A percentile compares a stretch with the other conserved stretches of the same genome.
These are phyloP conservation scores for Borealophlyctis nickersoniae DNA, from an alignment of 192 early-diverging fungal species.

Conservation along the genomic window DNA sequence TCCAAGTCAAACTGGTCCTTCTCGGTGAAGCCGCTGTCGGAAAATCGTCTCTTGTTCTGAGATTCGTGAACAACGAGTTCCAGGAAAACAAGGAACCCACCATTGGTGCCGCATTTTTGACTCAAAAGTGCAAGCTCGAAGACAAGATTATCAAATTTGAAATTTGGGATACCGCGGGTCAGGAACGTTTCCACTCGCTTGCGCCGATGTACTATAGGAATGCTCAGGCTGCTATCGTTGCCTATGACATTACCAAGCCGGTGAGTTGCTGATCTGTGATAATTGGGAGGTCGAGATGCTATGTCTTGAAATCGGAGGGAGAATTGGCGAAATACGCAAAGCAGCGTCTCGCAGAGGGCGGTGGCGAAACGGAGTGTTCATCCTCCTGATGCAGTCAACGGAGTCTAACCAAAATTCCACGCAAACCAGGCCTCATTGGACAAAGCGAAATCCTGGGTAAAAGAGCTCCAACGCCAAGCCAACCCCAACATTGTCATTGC, in stretches of 20 bases:
- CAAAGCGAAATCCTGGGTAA: slow-evolving; percentile 92
- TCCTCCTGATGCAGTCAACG: too few relatives aligned
- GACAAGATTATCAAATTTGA: slow-evolving; percentile 92
- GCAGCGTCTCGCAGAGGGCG: too few relatives aligned
- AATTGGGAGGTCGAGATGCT: neutral
- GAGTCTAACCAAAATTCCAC: slow-evolving; percentile 16
- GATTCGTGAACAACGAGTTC: slow-evolving; percentile 94
- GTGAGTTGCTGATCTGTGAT: slow-evolving; percentile 24
- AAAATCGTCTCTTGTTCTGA: slow-evolving; percentile 92
- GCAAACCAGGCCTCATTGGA: slow-evolving; percentile 73
- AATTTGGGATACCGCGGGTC: slow-evolving; percentile 91
- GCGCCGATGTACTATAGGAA: slow-evolving; percentile 97
- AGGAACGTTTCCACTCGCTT: slow-evolving; percentile 95
- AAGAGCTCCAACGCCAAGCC: slow-evolving; percentile 93
- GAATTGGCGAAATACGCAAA: neutral
- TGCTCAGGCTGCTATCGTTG: slow-evolving; percentile 95
- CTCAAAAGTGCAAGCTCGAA: slow-evolving; percentile 90
- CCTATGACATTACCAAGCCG: slow-evolving; percentile 89
- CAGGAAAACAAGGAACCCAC: slow-evolving; percentile 97
- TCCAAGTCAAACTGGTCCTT: slow-evolving; percentile 96
- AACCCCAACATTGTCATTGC: slow-evolving; percentile 95
- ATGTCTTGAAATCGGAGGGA: neutral
- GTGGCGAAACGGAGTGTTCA: too few relatives aligned
- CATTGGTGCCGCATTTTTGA: slow-evolving; percentile 80
- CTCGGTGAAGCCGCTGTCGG: slow-evolving; percentile 96